Evolutionary conservation across 164 flowering plant genomes (phyloP).

Genomic region (Akebia trifoliata): DNA sequence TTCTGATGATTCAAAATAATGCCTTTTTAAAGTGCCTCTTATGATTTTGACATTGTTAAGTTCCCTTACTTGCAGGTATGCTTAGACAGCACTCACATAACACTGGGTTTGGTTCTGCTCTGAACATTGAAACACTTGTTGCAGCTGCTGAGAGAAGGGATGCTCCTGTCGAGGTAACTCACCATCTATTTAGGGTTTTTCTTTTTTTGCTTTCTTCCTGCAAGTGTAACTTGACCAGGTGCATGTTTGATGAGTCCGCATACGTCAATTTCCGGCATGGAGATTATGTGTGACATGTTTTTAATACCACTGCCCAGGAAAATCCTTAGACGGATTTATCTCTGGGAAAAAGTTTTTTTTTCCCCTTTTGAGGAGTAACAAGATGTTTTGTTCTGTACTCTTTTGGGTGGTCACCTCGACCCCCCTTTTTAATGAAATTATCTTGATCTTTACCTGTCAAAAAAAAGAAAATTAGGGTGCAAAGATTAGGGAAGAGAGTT

Average conservation of each 20-base stretch:
- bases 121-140: conserved; percentile 91
- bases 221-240: background rate
- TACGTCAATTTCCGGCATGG: too few species aligned
- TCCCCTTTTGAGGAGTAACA: background rate
- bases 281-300: background rate
- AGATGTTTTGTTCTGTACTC: too few species aligned
- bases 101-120: conserved; percentile 93
- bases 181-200: background rate
- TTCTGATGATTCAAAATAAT: background rate
- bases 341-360: background rate
- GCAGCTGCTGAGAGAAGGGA: conserved; percentile 97
- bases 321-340: background rate
- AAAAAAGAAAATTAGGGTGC: too few species aligned
- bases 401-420: too few species aligned
- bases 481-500: too few species aligned
- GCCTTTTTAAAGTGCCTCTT: background rate
- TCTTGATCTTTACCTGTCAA: too few species aligned
- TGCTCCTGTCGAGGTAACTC: conserved; percentile 76
- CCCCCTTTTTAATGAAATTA: too few species aligned
- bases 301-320: background rate
- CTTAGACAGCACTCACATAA: conserved; percentile 27
- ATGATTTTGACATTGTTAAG: conserved; percentile 4
- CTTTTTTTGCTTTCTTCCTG: background rate
- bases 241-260: background rate
- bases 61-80: conserved; percentile 21